Evolutionary conservation across 2,329 filamentous ascomycete genomes (phyloP).

Genomic region (Neophaeococcomyces aloes): DNA sequence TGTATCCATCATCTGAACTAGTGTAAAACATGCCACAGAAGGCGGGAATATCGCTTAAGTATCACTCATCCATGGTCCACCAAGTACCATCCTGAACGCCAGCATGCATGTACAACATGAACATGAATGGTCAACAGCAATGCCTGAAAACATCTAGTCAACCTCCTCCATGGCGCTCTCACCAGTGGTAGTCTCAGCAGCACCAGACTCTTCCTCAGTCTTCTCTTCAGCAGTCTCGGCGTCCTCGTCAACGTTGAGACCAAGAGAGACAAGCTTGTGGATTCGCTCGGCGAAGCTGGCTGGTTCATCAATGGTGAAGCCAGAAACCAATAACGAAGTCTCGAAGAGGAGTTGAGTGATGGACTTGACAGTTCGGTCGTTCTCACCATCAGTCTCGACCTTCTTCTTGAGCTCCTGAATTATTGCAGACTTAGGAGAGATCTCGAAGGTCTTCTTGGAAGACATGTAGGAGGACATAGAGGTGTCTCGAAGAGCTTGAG

Average conservation of each 20-base stretch:
- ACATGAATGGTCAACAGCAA: slow-evolving; percentile 6
- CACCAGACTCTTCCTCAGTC: slow-evolving; percentile 45
- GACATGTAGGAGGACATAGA: slow-evolving; percentile 99
- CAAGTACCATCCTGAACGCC: slow-evolving; percentile 9
- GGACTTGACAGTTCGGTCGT: slow-evolving; percentile 97
- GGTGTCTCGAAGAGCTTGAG: slow-evolving; percentile 97
- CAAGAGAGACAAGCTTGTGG: slow-evolving; percentile 97
- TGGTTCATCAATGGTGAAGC: slow-evolving; percentile 99
- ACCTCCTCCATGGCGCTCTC: slow-evolving; percentile 99
- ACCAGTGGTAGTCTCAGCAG: slow-evolving; percentile 54
- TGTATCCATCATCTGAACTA: slow-evolving; percentile 9
- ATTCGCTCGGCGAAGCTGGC: slow-evolving; percentile 97
- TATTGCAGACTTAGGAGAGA: slow-evolving; percentile 96
- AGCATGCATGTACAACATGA: slow-evolving; percentile 14
- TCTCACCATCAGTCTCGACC: slow-evolving; percentile 94
- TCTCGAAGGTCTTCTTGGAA: slow-evolving; percentile 99
- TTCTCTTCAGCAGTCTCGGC: slow-evolving; percentile 57
- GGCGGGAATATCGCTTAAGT: slow-evolving; percentile 18
- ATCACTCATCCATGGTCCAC: slow-evolving; percentile 4
- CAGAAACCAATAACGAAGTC: slow-evolving; percentile 95
- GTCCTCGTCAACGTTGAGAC: slow-evolving; percentile 93
- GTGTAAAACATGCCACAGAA: slow-evolving; percentile 17
- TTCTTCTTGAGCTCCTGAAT: slow-evolving; percentile 99
- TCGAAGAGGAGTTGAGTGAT: slow-evolving; percentile 98
- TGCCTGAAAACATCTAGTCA: slow-evolving; percentile 53